A percentile compares a stretch with the other conserved stretches of the same genome.
Conservation (phyloP, 176 grass and related monocot genomes). For the Carex cristatella region DNA sequence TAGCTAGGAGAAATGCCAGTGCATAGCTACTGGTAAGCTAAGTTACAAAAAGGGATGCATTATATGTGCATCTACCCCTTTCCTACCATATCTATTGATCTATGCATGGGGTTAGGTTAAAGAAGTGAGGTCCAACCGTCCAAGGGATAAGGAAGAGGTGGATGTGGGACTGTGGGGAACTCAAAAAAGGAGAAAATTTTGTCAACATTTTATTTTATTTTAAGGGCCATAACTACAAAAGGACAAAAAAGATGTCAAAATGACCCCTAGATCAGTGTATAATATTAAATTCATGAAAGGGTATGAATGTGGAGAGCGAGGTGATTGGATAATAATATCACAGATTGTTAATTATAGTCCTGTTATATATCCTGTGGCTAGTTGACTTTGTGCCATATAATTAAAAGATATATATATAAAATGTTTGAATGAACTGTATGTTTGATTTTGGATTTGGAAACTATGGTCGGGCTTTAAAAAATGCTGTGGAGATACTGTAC, state of each 20-base stretch:
- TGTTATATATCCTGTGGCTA: background rate
- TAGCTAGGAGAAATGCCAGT: slow-evolving; percentile 6
- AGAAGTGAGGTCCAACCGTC: slow-evolving; percentile 5
- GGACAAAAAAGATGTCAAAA: slow-evolving; percentile 3
- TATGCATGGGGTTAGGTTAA: slow-evolving; percentile 1
- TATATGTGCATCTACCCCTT: slow-evolving; percentile 7
- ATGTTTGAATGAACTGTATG: background rate
- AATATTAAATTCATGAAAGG: slow-evolving; percentile 18
- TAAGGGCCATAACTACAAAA: background rate
- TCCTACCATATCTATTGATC: background rate
- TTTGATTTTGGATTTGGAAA: background rate
- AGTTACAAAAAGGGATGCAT: background rate
- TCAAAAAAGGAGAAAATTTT: background rate
- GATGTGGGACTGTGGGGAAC: background rate
- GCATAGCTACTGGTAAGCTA: background rate
- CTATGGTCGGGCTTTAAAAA: background rate
- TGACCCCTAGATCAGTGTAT: background rate
- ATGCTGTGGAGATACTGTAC: background rate
- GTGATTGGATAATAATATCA: background rate
- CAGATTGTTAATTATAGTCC: background rate
- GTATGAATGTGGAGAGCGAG: slow-evolving; percentile 4
- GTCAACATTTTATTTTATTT: slow-evolving; percentile 7
- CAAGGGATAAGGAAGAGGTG: background rate
- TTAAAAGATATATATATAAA: background rate
- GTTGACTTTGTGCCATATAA: slow-evolving; percentile 11